Conservation (phyloP, 1,284 basidiomycete species). For the Kwoniella shivajii region DNA sequence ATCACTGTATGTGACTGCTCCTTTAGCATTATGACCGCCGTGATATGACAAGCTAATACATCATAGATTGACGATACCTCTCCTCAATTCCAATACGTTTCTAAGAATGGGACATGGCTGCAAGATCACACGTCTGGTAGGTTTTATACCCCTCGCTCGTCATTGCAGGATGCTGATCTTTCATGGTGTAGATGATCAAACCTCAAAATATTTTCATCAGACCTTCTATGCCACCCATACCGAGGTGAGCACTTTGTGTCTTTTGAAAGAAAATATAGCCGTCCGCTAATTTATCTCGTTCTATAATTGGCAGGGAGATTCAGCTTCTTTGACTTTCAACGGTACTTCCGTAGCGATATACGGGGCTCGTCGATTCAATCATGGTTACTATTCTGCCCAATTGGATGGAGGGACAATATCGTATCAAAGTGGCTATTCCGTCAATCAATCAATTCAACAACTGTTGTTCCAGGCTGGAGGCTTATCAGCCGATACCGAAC, state of each 20-base stretch:
- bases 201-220: slow-evolving; percentile 16
- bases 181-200: slow-evolving; percentile 1
- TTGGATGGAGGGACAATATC: slow-evolving; percentile 16
- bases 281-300: background rate
- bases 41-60: too few species aligned
- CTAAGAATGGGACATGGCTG: slow-evolving; percentile 11
- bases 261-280: background rate
- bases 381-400: slow-evolving; percentile 26
- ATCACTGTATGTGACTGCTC: too few species aligned
- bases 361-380: slow-evolving; percentile 31
- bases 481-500: slow-evolving; percentile 16
- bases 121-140: slow-evolving; percentile 13
- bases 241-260: too few species aligned
- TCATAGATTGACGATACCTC: slow-evolving; percentile 1
- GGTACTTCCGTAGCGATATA: slow-evolving; percentile 33
- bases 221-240: slow-evolving; percentile 20
- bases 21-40: too few species aligned
- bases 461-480: slow-evolving; percentile 13
- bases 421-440: slow-evolving; percentile 11
- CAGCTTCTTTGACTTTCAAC: slow-evolving; percentile 30
- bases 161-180: background rate
- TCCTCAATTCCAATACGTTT: slow-evolving; percentile 22
- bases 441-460: slow-evolving; percentile 6
- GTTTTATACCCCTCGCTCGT: background rate
- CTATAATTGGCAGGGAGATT: slow-evolving; percentile 21